Base-by-base conservation (phyloP, 805 yeast species). In the Candida chauliodis region DNA sequence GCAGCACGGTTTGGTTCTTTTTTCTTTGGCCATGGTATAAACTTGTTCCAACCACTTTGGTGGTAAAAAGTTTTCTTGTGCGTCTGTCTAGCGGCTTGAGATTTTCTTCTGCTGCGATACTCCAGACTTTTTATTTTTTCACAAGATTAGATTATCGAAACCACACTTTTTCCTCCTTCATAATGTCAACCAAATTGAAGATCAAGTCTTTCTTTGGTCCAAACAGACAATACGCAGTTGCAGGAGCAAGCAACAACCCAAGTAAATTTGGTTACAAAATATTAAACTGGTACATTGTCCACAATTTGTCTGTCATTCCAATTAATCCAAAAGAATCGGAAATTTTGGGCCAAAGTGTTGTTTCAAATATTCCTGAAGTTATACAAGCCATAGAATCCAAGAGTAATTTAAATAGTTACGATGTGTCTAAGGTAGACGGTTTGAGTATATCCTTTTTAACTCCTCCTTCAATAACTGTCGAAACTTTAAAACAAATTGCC, bases 251-350 rank as follows among this genome's bases (percentile, higher is more conserved):
- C 2, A 56, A 71, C 3, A 76, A 79, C 49, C 72, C 81, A 0
- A 43, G 61, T 6, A 86, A 85, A 55, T 84, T 76, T 54, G 95
- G 95, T 0, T 73, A 66, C 62, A 81, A 78, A 55, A 82, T 86
- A 20, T 56, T 82, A 15, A 58, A 64, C 26, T 86, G 95, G 95
- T 85, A 86, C 52, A 42, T 70, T 8, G 54, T 56, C 33, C 81
- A 74, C 41, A 59, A 66, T 2, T 58, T 87, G 26, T 76, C 81
- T 0, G 89, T 74, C 1, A 63, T 73, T 3, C 89, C 91, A 9
- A 63, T 85, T 38, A 85, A 84, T 52, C 87, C 87, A 3, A 65
- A 63, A 18, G 66, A 72, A 7, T 51, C 56, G 3, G 66, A 61
- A 37, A 76, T 85, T 24, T 59, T 74, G 19, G 75, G 72, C 4